Evolutionary conservation across 2,329 filamentous ascomycete species (phyloP), one percentile per base, ranked within the genome.

Genomic region (Fusarium caatingaense): DNA sequence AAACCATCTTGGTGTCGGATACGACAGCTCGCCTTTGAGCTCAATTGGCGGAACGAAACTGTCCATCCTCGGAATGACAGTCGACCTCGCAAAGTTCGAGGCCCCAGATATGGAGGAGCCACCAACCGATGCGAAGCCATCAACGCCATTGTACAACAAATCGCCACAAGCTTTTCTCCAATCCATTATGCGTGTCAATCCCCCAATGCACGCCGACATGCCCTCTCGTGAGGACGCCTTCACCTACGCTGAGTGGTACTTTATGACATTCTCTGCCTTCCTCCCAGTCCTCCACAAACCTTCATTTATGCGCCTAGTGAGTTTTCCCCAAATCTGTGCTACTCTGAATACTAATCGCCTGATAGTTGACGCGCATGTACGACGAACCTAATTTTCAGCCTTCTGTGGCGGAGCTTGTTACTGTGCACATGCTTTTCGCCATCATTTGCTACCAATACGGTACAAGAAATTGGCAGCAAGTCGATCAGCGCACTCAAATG

Each of bases 361-460:
- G 41, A 49, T 71, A 90, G 88, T 81, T 91, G 69, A 83, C 83
- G 9, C 85, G 87, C 64, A 86, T 93, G 56, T 94, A 94, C 76
- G 90, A 93, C 72, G 90, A 94, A 56, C 83, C 86, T 18, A 82
- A 77, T 57, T 92, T 91, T 76, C 82, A 85, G 53, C 86, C 92
- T 2, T 86, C 87, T 0, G 78, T 86, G 0, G 85, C 91, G 3
- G 90, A 96, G 76, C 84, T 85, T 3, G 91, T 93, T 42, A 88
- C 89, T 60, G 85, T 94, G 1, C 91, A 95, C 78, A 93, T 94
- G 88, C 86, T 96, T 44, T 90, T 96, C 62, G 91, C 92, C 13
- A 90, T 89, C 51, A 91, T 95, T 72, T 90, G 90, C 76, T 93
- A 92, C 71, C 92, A 97, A 72, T 92, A 90, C 64, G 90, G 91